phyloP scores from a whole-genome alignment of 306 rosid genomes.

The Astragalus glycyphyllos region DNA sequence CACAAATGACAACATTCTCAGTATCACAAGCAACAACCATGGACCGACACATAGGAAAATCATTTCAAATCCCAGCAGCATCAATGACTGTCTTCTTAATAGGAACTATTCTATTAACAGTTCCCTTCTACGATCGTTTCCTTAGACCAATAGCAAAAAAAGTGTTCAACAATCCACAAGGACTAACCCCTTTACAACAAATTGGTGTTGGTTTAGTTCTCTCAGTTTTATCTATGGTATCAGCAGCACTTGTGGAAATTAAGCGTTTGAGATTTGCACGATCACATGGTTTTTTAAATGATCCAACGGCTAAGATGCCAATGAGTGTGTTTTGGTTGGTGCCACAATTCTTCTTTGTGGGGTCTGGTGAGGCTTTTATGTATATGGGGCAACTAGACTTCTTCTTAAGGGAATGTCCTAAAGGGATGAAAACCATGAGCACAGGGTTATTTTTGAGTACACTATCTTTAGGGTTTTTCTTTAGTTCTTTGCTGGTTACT shows the following conservation, averaged over 20 bases:
- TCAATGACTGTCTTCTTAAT: conserved; percentile 82
- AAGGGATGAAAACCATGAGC: conserved; percentile 95
- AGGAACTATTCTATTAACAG: conserved; percentile 71
- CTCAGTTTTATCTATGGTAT: conserved; percentile 65
- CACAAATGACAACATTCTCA: conserved; percentile 90
- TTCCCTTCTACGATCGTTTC: conserved; percentile 74
- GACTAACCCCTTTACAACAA: conserved; percentile 69
- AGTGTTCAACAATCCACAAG: conserved; percentile 59
- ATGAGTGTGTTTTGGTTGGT: conserved; percentile 77
- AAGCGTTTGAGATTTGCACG: conserved; percentile 57
- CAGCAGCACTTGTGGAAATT: conserved; percentile 60
- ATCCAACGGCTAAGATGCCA: conserved; percentile 50
- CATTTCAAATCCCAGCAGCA: conserved; percentile 77
- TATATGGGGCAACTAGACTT: conserved; percentile 87
- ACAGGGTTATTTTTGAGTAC: conserved; percentile 89
- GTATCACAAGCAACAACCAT: conserved; percentile 88
- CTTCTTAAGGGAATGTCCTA: conserved; percentile 81
- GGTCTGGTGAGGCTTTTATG: conserved; percentile 83
- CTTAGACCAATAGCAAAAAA: conserved; percentile 54
- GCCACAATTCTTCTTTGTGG: conserved; percentile 85
- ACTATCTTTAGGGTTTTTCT: conserved; percentile 76
- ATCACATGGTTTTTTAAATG: conserved; percentile 43
- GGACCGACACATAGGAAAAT: conserved; percentile 74
- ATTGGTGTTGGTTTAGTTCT: conserved; percentile 68
- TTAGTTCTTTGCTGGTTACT: conserved; percentile 72